These are phyloP conservation scores for Xylaria polymorpha DNA, from an alignment of 2,329 filamentous ascomycete species.

Conservation along the genomic window DNA sequence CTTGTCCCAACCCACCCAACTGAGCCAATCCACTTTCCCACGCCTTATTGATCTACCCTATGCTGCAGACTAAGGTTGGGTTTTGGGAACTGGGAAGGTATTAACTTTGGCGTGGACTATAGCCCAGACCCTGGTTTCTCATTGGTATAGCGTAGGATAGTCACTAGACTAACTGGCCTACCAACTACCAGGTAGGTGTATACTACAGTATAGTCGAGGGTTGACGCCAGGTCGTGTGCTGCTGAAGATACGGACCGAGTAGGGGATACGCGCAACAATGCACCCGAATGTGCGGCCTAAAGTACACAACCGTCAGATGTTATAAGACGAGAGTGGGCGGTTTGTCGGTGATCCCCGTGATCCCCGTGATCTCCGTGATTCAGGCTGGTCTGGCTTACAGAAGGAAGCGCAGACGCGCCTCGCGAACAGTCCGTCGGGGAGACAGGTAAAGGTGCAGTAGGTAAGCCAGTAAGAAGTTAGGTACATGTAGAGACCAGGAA, in stretches of 20 bases:
- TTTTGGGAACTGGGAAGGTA: neutral
- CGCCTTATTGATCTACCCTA: conserved; percentile 18
- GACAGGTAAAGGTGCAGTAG: conserved; percentile 5
- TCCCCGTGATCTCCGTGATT: conserved; percentile 40
- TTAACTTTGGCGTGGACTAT: conserved; percentile 3
- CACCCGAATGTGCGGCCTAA: conserved; percentile 3
- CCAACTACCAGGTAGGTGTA: neutral
- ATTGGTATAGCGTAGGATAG: conserved; percentile 3
- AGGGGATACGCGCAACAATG: neutral
- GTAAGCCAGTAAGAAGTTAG: neutral
- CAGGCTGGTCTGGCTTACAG: conserved; percentile 41
- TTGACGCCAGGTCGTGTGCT: neutral
- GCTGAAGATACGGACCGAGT: neutral
- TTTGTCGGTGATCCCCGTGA: conserved; percentile 41
- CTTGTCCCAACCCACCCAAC: conserved; percentile 7
- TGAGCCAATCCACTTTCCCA: conserved; percentile 15
- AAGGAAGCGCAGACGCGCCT: conserved; percentile 32
- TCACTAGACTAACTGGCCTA: conserved; percentile 2
- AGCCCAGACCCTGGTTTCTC: conserved; percentile 5
- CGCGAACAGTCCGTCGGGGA: conserved; percentile 23
- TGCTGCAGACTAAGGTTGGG: conserved; percentile 1
- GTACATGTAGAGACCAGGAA: neutral
- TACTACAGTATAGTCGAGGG: neutral
- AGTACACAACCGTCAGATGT: conserved; percentile 19
- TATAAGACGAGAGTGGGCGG: conserved; percentile 17